phyloP scores from a whole-genome alignment of 768 basidiomycete species.

The Hemileccinum rubropunctum region DNA sequence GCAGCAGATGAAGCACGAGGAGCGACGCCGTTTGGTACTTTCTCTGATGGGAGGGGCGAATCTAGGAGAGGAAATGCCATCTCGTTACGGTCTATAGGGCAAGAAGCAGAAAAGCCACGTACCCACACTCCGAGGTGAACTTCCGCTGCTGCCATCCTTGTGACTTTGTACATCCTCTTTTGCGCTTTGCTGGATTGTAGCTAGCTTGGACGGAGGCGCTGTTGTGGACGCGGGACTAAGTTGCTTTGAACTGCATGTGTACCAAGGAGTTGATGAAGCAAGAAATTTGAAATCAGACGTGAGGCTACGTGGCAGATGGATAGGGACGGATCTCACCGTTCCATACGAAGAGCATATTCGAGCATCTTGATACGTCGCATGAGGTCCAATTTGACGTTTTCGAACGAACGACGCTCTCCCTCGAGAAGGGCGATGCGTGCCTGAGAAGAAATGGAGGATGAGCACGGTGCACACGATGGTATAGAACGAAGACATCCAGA shows the following conservation, averaged over 20 bases:
- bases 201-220: conserved; percentile 64
- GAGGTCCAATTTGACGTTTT: conserved; percentile 94
- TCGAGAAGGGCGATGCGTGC: conserved; percentile 96
- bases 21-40: conserved; percentile 59
- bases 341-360: conserved; percentile 94
- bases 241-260: conserved; percentile 68
- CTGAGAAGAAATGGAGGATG: conserved; percentile 36
- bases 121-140: conserved; percentile 88
- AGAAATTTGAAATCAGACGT: conserved; percentile 21
- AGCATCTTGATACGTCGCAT: conserved; percentile 99
- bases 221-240: conserved; percentile 54
- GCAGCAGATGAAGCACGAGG: conserved; percentile 58
- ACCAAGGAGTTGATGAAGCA: not conserved
- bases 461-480: not conserved
- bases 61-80: conserved; percentile 42
- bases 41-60: conserved; percentile 69
- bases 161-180: conserved; percentile 74
- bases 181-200: conserved; percentile 55
- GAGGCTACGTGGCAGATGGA: conserved; percentile 1
- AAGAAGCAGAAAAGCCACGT: conserved; percentile 4
- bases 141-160: conserved; percentile 76
- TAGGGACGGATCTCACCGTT: conserved; percentile 62
- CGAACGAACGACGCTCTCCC: conserved; percentile 94
- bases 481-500: not conserved
- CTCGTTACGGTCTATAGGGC: conserved; percentile 1